Evolutionary conservation across 2,329 filamentous ascomycete genomes (phyloP), one percentile per base, ranked within the genome.

Genomic region (Apiospora kogelbergensis): DNA sequence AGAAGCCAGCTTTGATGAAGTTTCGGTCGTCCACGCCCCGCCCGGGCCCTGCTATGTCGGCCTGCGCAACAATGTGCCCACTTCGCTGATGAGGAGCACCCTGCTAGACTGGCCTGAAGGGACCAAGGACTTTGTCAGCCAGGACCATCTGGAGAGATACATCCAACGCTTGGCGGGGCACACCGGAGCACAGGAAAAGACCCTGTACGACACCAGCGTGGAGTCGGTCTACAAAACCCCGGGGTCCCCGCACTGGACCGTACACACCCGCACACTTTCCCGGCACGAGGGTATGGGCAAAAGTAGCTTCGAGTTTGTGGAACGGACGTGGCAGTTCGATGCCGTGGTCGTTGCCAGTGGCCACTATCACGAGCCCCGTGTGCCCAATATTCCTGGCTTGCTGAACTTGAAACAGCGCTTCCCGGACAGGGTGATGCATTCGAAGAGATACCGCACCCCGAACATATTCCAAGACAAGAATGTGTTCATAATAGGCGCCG

Each of bases 1-100:
- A 30, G 57, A 69, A 20, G 69, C 72, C 45, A 74, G 73, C n/a
- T 65, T 76, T 3, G 74, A 75, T 15, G 74, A 76, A 44, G 74
- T 74, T 6, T 75, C 24, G 77, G 82, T 53, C 76, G 81, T 41
- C 87, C 77, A 79, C 63, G 75, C 74, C 4, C 77, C 89, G 69
- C 40, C 88, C 84, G 30, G 78, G 88, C 71, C 94, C 84, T 82
- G 87, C 85, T 80, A 86, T 69, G 79, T 78, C 6, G 84, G 85
- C 2, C 80, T 95, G 9, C 90, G 90, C 75, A 93, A 92, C 44
- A 96, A 95, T 74, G 91, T 95, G 3, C 91, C 92, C 0, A 89
- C 90, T n/a, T 83, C 77, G 26, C 73, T 85, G 2, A 81, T 86
- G 78, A 76, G 78, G 53, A 84, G 79, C 68, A 80, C 77, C 10